These are phyloP conservation scores for Megacollybia marginata DNA, from an alignment of 768 basidiomycete genomes.

Conservation along the genomic window DNA sequence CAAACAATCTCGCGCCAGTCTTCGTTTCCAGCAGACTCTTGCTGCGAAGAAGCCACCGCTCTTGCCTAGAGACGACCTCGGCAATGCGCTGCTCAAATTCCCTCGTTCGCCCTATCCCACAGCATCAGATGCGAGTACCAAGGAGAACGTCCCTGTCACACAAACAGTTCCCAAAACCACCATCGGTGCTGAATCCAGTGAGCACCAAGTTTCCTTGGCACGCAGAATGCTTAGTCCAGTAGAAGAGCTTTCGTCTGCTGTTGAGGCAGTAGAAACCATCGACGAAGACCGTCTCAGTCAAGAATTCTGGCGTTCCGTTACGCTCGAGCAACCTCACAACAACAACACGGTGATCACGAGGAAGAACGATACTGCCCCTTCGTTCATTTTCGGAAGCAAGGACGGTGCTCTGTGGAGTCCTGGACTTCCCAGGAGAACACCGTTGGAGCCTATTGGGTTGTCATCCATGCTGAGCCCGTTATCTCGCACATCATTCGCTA, in stretches of 20 bases:
- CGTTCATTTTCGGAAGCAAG: constrained; percentile 31
- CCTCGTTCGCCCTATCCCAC: constrained; percentile 38
- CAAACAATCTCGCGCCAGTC: neutral
- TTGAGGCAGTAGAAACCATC: constrained; percentile 14
- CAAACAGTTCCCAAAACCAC: neutral
- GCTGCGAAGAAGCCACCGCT: neutral
- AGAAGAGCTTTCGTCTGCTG: constrained; percentile 9
- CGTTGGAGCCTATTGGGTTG: constrained; percentile 9
- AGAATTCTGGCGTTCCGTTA: constrained; percentile 37
- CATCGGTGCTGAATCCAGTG: neutral
- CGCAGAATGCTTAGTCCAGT: constrained; percentile 23
- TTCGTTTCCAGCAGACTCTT: neutral
- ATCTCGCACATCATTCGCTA: constrained; percentile 10
- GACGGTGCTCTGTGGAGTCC: constrained; percentile 39
- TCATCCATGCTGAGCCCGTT: constrained; percentile 12
- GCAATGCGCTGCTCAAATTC: constrained; percentile 12
- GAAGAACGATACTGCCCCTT: constrained; percentile 16
- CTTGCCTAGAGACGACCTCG: constrained; percentile 2
- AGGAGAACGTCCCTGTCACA: neutral
- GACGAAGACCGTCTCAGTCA: constrained; percentile 28
- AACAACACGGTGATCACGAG: constrained; percentile 8
- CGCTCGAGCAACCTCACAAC: neutral
- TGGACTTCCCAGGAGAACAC: constrained; percentile 21
- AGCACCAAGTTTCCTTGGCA: constrained; percentile 19
- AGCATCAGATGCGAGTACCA: constrained; percentile 18